Evolutionary conservation across 371 early-diverging fungal genomes (phyloP), one percentile per base, ranked within the genome.

Genomic region (Fennellomyces sp.): DNA sequence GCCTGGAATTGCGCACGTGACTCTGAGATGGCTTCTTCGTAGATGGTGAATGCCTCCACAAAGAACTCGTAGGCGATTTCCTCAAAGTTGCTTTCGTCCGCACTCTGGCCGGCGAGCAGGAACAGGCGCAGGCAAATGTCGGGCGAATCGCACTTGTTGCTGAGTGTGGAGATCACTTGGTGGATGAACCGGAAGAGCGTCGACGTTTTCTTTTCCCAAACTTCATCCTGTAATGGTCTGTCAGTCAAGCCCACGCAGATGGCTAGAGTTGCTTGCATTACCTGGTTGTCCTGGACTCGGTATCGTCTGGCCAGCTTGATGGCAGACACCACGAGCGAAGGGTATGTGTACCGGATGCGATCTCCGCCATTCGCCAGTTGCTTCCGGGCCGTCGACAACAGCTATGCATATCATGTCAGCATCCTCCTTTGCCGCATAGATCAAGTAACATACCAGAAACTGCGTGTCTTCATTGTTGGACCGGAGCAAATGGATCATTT

Each of bases 31-130:
- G 88, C 83, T 60, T 96, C 94, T 70, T 97, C 98, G 69, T 95
- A 98, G 28, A 94, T 83, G 2, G 91, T 90, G 55, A 97, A 90
- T 23, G 97, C 96, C 78, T 95, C 91, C 12, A 94, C 92, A 72
- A 94, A 89, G 77, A 97, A 94, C 63, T 96, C 95, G 73, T 96
- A 95, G 2, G 89, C 87, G 11, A 91, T 81, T 57, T 95, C 94
- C 64, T 96, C 95, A 62, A 92, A 84, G 1, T 89, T 86, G 27
- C 82, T 81, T 66, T 90, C 88, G 60, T 91, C 91, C 7, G 95
- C 93, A 21, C 86, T 84, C 61, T 92, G 89, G 0, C 92, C 96
- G 0, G 93, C 91, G 62, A 90, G 64, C 54, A 96, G 66, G 65
- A 89, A 93, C 52, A 94, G 76, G 17, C 92, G 86, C 41, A 96